Conservation (phyloP, 257 asterid species). For the Hygrophila difformis region DNA sequence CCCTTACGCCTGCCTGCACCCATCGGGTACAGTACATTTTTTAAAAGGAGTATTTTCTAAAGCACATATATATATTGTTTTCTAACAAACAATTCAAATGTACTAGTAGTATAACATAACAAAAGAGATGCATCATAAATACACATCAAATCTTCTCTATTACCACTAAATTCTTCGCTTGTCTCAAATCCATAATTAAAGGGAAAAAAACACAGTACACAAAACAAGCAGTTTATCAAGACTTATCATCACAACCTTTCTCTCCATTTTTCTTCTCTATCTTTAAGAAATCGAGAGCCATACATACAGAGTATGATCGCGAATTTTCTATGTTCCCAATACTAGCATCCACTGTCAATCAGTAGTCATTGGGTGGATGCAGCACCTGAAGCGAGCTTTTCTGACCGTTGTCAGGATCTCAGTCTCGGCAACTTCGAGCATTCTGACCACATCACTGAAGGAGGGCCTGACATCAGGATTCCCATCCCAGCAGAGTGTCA, state of each 20-base stretch:
- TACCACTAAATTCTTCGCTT: conserved; percentile 31
- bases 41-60: too few relatives aligned
- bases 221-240: conserved; percentile 32
- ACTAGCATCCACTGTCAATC: too few relatives aligned
- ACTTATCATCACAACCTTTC: conserved; percentile 21
- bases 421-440: conserved; percentile 91
- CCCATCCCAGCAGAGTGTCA: conserved; percentile 91
- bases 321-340: too few relatives aligned
- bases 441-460: conserved; percentile 68
- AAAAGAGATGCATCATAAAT: conserved; percentile 24
- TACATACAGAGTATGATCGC: too few relatives aligned
- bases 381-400: conserved; percentile 98
- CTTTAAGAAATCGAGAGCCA: conserved; percentile 28
- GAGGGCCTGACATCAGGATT: conserved; percentile 87
- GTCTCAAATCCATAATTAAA: conserved; percentile 23
- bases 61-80: too few relatives aligned
- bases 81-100: too few relatives aligned
- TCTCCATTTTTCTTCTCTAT: conserved; percentile 26
- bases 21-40: too few relatives aligned
- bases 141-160: conserved; percentile 34
- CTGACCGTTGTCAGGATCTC: conserved; percentile 82
- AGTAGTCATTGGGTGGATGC: conserved; percentile 79
- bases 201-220: conserved; percentile 14
- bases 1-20: too few relatives aligned
- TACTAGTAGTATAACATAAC: conserved; percentile 2